Percentiles rank a stretch among this genome's conserved stretches.
phyloP scores from a whole-genome alignment of 2,329 filamentous ascomycete species.

The Chrysosporium queenslandicum region DNA sequence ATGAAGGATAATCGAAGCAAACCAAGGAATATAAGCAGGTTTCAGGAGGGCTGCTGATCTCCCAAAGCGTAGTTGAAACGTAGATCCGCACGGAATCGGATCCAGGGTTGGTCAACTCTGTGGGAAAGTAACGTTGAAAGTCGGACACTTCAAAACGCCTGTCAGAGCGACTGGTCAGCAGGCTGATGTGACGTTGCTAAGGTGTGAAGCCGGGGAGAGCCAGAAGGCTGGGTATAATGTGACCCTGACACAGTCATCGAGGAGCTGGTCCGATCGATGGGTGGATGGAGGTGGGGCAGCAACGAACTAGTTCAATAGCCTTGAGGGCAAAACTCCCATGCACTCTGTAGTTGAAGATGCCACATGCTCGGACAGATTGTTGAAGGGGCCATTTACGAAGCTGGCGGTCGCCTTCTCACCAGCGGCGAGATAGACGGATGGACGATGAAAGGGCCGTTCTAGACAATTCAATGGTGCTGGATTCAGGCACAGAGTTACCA shows the following conservation, averaged over 20 bases:
- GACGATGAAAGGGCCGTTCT: not conserved
- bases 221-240: constrained; percentile 15
- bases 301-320: not conserved
- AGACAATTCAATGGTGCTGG: not conserved
- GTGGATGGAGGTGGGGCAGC: constrained; percentile 2
- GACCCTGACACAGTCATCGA: constrained; percentile 16
- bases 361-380: too few species aligned
- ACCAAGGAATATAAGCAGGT: constrained; percentile 4
- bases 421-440: not conserved
- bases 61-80: not conserved
- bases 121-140: not conserved
- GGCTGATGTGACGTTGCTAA: constrained; percentile 16
- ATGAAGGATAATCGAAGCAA: not conserved
- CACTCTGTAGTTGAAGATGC: not conserved
- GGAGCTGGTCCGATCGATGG: not conserved
- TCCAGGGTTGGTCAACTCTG: not conserved
- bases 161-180: constrained; percentile 10
- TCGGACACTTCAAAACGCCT: not conserved
- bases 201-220: constrained; percentile 7
- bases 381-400: not conserved
- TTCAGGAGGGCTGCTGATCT: not conserved
- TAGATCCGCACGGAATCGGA: not conserved
- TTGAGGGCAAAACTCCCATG: not conserved
- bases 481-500: not conserved
- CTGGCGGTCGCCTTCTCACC: not conserved